Conservation (phyloP, 768 basidiomycete genomes). For the Strobilomyces dryophilus region DNA sequence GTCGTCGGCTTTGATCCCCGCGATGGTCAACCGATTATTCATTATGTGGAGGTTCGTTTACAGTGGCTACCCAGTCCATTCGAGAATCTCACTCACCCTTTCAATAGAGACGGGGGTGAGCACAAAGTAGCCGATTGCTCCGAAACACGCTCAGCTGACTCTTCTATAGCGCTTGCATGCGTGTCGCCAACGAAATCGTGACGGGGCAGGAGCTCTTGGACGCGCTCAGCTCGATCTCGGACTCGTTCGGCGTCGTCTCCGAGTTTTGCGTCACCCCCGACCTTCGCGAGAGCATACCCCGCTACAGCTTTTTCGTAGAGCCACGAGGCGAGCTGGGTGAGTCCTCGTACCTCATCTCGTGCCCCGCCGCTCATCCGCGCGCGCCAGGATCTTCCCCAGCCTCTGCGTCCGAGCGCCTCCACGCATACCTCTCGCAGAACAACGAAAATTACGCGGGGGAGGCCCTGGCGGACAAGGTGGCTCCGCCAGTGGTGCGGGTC, state of each 20-base stretch:
- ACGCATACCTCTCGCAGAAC: constrained; percentile 4
- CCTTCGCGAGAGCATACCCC: constrained; percentile 11
- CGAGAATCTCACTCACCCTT: constrained; percentile 2
- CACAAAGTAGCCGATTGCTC: neutral
- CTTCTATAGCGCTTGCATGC: constrained; percentile 10
- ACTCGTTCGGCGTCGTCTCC: constrained; percentile 17
- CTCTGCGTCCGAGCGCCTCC: constrained; percentile 4
- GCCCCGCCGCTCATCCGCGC: neutral
- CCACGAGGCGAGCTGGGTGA: constrained; percentile 5
- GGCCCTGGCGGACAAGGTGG: constrained; percentile 4
- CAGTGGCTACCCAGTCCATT: neutral
- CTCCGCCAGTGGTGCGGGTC: constrained; percentile 10
- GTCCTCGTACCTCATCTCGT: neutral
- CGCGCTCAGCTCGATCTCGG: constrained; percentile 11
- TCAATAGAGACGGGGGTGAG: constrained; percentile 21
- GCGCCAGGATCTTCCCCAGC: neutral
- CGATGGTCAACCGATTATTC: constrained; percentile 20
- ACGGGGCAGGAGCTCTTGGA: constrained; percentile 19
- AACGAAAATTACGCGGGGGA: constrained; percentile 19
- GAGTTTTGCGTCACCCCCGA: constrained; percentile 21
- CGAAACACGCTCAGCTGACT: neutral
- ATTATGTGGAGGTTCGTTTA: constrained; percentile 20
- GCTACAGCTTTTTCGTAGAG: constrained; percentile 23
- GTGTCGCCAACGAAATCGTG: constrained; percentile 21
- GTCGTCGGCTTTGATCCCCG: constrained; percentile 20